These are phyloP conservation scores for Nigrograna mackinnonii DNA, from an alignment of 2,329 filamentous ascomycete genomes.

Conservation along the genomic window DNA sequence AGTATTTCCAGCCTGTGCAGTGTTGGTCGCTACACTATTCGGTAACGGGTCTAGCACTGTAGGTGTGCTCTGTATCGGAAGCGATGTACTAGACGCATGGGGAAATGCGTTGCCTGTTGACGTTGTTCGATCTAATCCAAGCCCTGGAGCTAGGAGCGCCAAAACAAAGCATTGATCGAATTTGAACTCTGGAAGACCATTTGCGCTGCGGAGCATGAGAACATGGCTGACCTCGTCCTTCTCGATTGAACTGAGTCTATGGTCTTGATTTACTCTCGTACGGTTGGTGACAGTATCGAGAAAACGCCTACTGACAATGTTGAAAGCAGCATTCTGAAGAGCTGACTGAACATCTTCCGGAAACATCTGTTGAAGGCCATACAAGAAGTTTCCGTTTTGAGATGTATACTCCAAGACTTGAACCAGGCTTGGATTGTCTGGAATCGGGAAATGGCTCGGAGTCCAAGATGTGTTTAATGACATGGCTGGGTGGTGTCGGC, in stretches of 20 bases:
- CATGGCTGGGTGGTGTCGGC: constrained; percentile 11
- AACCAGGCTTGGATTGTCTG: constrained; percentile 19
- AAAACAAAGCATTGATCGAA: constrained; percentile 33
- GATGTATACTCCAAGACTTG: constrained; percentile 25
- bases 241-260: constrained; percentile 17
- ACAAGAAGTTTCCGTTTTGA: constrained; percentile 21
- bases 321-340: constrained; percentile 30
- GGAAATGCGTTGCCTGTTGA: background rate
- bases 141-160: constrained; percentile 12
- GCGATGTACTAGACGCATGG: background rate
- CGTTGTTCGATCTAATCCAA: background rate
- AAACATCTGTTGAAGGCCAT: constrained; percentile 22
- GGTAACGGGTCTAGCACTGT: constrained; percentile 1
- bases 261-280: constrained; percentile 10
- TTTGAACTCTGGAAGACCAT: constrained; percentile 19
- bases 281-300: constrained; percentile 18
- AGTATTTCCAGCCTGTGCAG: background rate
- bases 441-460: constrained; percentile 30
- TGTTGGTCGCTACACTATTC: background rate
- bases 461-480: constrained; percentile 21
- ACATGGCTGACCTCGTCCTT: constrained; percentile 26
- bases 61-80: background rate
- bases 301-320: constrained; percentile 25
- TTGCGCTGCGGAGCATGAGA: constrained; percentile 18
- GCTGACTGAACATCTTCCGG: constrained; percentile 21